phyloP scores from a whole-genome alignment of 768 basidiomycete species.

The Trametes villosa region DNA sequence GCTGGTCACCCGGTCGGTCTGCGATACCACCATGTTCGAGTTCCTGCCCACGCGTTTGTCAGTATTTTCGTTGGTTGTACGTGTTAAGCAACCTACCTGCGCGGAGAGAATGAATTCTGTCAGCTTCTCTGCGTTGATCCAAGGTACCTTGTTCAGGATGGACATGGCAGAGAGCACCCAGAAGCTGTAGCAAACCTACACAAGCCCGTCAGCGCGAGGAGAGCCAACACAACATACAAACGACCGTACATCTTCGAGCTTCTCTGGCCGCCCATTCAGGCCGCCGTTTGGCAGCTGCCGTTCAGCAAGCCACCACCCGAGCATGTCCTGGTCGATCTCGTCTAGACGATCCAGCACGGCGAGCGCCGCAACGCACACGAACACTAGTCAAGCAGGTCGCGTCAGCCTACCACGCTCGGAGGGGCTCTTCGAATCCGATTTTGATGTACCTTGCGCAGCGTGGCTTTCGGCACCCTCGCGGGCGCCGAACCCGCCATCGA shows the following conservation, averaged over 20 bases:
- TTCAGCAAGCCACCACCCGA: conserved; percentile 94
- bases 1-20: conserved; percentile 91
- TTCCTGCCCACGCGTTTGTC: conserved; percentile 55
- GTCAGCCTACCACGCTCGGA: background rate
- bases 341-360: conserved; percentile 87
- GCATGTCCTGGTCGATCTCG: conserved; percentile 73
- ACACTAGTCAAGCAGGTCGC: conserved; percentile 56
- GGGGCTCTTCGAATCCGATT: background rate
- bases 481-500: conserved; percentile 94
- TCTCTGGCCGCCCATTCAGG: conserved; percentile 96
- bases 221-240: background rate
- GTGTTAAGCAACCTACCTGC: conserved; percentile 55
- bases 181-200: conserved; percentile 96
- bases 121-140: conserved; percentile 87
- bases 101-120: conserved; percentile 84
- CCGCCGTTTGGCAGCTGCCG: conserved; percentile 93
- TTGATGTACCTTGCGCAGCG: conserved; percentile 74
- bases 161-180: conserved; percentile 92
- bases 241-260: conserved; percentile 85
- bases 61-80: background rate
- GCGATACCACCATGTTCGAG: conserved; percentile 90
- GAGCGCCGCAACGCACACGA: conserved; percentile 85
- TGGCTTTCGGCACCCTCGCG: conserved; percentile 90
- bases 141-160: conserved; percentile 78
- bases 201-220: background rate